Evolutionary conservation across 2,329 filamentous ascomycete species (phyloP), one percentile per base, ranked within the genome.

Genomic region (Diplodia corticola): DNA sequence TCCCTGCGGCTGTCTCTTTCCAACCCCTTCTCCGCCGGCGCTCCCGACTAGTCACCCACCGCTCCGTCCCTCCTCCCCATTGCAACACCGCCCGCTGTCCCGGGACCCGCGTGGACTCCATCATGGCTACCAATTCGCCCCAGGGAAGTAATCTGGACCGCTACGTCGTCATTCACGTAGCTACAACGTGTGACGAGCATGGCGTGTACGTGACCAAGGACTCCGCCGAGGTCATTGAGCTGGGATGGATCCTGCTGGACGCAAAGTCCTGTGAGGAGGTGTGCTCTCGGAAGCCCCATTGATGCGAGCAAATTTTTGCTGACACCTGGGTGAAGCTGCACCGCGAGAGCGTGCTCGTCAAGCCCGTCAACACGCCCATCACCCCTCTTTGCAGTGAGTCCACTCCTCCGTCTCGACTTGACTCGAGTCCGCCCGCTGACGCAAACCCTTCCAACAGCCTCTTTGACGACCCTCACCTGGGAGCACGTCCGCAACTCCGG

Each of bases 171-270:
- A 97, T 98, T 79, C 95, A 99, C 81, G 94, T 98, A 76, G 95
- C 95, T 70, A 99, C 95, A 40, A 99, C 95, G 72, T 99, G 95
- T 82, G 95, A 99, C 80, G 95, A 99, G 80, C 95, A 99, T 81
- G 95, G 95, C 69, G 95, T 99, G 71, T 99, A 99, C 80, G 95
- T 99, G 67, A 99, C 95, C 68, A 98, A 98, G 82, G 95, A 99
- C 81, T 98, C 95, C 67, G 95, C 95, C 69, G 95, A 99, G 83
- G 95, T 99, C 71, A 99, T 99, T 80, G 95, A 99, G 86, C 86
- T 99, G 77, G 95, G 94, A 70, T 99, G 95, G 95, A 97, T 98
- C 76, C 83, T 99, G 75, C 85, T 97, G 69, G 93, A 97, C 78
- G 90, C 92, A 71, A 95, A 94, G 83, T 90, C 87, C 70, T 91